Percentiles rank a stretch among this genome's conserved stretches.
Conservation (phyloP, 352 stramenopile genomes). For the Globisporangium spiculum region DNA sequence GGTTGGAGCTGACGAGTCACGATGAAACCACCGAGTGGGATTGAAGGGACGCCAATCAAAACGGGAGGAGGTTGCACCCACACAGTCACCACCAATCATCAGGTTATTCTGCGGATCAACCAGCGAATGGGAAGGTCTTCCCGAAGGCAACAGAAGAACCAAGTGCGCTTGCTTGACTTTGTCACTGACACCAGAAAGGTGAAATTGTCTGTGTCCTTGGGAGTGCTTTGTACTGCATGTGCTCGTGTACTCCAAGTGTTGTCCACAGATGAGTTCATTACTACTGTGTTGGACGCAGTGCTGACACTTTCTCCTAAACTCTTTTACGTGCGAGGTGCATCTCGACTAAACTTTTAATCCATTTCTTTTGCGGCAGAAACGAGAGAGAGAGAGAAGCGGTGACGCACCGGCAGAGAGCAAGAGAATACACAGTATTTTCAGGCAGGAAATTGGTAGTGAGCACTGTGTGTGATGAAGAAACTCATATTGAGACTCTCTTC, state of each 20-base stretch:
- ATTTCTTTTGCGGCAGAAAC: conserved; percentile 1
- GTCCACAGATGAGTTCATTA: no score
- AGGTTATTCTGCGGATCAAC: no score
- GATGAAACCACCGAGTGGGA: not conserved
- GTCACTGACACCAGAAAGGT: no score
- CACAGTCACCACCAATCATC: no score
- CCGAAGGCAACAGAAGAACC: no score
- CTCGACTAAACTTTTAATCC: not conserved
- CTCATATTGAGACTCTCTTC: not conserved
- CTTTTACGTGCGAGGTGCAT: not conserved
- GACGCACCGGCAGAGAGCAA: not conserved
- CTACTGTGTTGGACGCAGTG: not conserved
- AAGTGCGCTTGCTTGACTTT: not conserved
- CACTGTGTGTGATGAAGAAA: not conserved
- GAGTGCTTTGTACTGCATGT: no score
- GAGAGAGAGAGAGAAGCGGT: not conserved
- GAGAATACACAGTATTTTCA: not conserved
- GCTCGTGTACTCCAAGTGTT: no score
- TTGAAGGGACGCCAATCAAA: no score
- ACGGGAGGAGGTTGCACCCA: no score
- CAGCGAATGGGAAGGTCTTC: no score
- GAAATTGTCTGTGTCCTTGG: no score
- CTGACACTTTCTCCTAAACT: not conserved
- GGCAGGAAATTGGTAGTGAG: no score
- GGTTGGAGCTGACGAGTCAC: not conserved